These are phyloP conservation scores for Mycena polygramma DNA, from an alignment of 768 basidiomycete species.

Conservation along the genomic window DNA sequence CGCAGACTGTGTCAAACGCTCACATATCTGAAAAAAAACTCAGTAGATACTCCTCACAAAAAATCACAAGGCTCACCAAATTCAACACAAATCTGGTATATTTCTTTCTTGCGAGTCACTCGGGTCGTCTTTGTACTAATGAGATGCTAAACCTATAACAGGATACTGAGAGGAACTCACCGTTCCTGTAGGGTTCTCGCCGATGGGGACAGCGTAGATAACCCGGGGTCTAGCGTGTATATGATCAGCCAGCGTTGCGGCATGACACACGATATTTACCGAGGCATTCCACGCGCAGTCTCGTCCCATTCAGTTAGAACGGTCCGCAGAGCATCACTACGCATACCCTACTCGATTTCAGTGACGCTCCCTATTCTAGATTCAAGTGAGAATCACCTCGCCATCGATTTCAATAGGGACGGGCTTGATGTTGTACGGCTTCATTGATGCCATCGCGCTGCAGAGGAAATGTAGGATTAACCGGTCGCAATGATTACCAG, in stretches of 20 bases:
- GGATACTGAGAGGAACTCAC: constrained; percentile 52
- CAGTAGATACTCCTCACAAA: neutral
- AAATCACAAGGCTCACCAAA: constrained; percentile 62
- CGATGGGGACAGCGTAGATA: constrained; percentile 83
- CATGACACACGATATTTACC: constrained; percentile 51
- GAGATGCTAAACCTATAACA: neutral
- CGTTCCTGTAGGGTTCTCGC: constrained; percentile 86
- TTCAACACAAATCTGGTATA: constrained; percentile 87
- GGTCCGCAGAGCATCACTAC: constrained; percentile 69
- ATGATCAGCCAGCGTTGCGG: neutral
- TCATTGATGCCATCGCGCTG: constrained; percentile 52
- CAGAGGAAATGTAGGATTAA: neutral
- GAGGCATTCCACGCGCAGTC: constrained; percentile 62
- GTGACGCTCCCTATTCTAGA: too few species aligned
- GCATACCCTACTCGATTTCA: constrained; percentile 61
- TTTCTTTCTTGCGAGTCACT: constrained; percentile 74
- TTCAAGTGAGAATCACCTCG: constrained; percentile 28
- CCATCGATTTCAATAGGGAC: constrained; percentile 77
- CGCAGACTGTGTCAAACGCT: neutral
- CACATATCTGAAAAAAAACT: constrained; percentile 13
- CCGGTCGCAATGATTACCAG: constrained; percentile 27
- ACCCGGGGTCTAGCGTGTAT: constrained; percentile 67
- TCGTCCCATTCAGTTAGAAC: constrained; percentile 78
- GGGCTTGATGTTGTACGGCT: constrained; percentile 57
- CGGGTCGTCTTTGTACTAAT: constrained; percentile 67